These are phyloP conservation scores for Helianthus tuberosus DNA, from an alignment of 129 eudicot genomes.

Conservation along the genomic window DNA sequence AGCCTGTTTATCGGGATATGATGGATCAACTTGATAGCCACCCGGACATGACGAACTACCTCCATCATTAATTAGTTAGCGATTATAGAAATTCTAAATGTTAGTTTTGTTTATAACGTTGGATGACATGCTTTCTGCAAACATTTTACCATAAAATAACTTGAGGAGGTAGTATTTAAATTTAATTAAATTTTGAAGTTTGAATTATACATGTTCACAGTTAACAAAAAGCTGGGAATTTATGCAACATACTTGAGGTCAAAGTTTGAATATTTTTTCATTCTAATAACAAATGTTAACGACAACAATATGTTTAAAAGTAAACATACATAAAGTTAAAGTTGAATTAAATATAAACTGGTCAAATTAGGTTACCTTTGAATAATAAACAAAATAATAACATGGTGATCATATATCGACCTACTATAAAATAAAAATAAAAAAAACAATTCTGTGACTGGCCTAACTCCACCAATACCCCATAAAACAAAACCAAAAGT, in stretches of 20 bases:
- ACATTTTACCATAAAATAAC: neutral
- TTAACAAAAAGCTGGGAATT: too few species aligned
- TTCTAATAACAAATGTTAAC: neutral
- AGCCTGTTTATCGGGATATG: too few species aligned
- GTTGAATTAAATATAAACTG: neutral
- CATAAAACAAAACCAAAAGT: neutral
- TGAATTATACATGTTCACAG: too few species aligned
- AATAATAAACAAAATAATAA: conserved; percentile 2
- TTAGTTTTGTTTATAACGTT: neutral
- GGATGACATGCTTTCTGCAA: neutral
- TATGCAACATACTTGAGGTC: too few species aligned
- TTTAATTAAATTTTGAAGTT: neutral
- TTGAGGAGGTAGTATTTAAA: neutral
- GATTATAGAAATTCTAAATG: neutral
- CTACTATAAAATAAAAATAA: neutral
- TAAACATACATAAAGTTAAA: neutral
- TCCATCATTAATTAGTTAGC: too few species aligned
- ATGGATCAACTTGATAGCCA: too few species aligned
- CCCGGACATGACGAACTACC: too few species aligned
- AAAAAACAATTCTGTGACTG: neutral
- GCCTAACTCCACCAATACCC: neutral
- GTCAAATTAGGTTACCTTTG: conserved; percentile 5
- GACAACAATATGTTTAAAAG: neutral
- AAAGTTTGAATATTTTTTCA: neutral
- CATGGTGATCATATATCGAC: conserved; percentile 13